Base-by-base conservation (phyloP, 2,329 filamentous ascomycete genomes). In the Rachicladosporium sp. region DNA sequence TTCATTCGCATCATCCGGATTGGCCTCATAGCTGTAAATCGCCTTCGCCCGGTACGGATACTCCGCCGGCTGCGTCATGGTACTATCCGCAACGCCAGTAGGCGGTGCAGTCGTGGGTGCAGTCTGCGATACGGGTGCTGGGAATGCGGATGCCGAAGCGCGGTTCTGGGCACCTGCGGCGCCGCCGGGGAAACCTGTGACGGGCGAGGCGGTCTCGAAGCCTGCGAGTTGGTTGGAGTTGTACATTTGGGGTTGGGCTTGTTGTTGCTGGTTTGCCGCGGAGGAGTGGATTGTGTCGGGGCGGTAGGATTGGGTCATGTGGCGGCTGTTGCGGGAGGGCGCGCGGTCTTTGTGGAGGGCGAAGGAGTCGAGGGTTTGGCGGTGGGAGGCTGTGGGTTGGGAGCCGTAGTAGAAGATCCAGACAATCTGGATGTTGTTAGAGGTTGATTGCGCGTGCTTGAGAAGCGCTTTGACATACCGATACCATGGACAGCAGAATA, bases 361-460 rank as follows among this genome's bases (percentile, higher is more conserved):
- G 57, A 95, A 95, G 1, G 89, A 94, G 65, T 98, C 91, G 52
- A 96, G 82, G 60, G 93, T 94, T 42, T 85, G 80, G 53, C 89
- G 83, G 47, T 88, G 84, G 40, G 80, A 76, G 10, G 88, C 84
- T 32, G 85, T 83, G 1, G 89, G 87, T 12, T 87, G 82, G 2
- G 89, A 94, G 54, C 91, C 91, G 56, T 95, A 98, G 70, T 96
- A 96, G 65, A 96, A 93, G 51, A 95, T 94, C 91, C 91, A 98
- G 43, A 96, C 76, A 52, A 94, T 84, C 88, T 95, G 52, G 31
- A 19, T 13, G n/a, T 10, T 33, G 37, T 60, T 45, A 62, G 21
- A 23, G 6, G 55, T 29, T 31, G 31, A 31, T 33, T 31, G 10
- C 1, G 12, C 21, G 46, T 37, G 21, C 8, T 27, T 41, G n/a